Evolutionary conservation across 202 grass and related monocot species (phyloP).

Genomic region (Digitaria exilis): DNA sequence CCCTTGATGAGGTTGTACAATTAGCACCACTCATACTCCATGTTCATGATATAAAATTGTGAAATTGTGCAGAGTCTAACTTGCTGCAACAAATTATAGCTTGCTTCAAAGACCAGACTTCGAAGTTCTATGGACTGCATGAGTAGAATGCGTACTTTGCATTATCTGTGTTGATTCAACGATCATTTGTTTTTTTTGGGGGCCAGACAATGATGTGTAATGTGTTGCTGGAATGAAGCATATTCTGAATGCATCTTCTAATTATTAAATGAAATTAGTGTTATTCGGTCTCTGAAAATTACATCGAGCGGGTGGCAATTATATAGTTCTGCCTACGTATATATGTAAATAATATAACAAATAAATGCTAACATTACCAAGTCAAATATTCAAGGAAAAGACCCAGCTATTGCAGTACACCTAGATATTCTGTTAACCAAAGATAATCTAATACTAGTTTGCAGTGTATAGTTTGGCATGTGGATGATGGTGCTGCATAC

Average conservation of each 20-base stretch:
- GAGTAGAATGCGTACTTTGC: background rate
- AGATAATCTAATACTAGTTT: background rate
- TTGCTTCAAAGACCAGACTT: slow-evolving; percentile 23
- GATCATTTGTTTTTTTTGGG: too few species aligned
- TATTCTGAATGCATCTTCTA: background rate
- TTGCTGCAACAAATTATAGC: background rate
- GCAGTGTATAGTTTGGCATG: background rate
- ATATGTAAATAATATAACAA: background rate
- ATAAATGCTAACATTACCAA: background rate
- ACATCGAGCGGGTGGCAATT: too few species aligned
- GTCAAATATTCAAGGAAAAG: background rate
- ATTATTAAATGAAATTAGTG: background rate
- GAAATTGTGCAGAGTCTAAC: background rate
- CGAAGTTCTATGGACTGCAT: background rate
- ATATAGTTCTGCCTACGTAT: background rate
- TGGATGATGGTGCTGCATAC: background rate
- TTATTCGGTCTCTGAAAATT: background rate
- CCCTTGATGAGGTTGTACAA: background rate
- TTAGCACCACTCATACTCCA: slow-evolving; percentile 19
- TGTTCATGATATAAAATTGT: background rate
- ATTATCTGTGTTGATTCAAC: background rate
- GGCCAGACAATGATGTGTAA: background rate
- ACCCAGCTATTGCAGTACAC: background rate
- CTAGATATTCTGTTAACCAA: background rate
- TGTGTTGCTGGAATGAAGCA: background rate